These are phyloP conservation scores for Chrysoporthe puriensis DNA, from an alignment of 2,329 filamentous ascomycete genomes.

Conservation along the genomic window DNA sequence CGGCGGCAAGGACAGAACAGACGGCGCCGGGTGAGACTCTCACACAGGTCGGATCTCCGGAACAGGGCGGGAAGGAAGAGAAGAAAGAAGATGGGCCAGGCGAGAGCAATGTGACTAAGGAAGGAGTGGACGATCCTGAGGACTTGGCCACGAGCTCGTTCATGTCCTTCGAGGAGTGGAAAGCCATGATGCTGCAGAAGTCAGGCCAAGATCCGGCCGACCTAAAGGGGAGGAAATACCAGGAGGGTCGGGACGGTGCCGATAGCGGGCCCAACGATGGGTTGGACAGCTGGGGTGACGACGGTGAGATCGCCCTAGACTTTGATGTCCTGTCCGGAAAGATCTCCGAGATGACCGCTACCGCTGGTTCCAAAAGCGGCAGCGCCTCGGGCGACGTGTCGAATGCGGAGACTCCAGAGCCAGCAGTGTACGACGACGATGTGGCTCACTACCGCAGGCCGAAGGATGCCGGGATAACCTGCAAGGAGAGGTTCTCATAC, in stretches of 20 bases:
- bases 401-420: constrained; percentile 42
- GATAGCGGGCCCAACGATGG: constrained; percentile 64
- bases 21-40: constrained; percentile 21
- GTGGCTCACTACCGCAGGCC: constrained; percentile 66
- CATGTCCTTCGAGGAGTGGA: constrained; percentile 98
- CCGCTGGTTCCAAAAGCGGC: constrained; percentile 31
- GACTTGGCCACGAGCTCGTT: constrained; percentile 71
- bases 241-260: constrained; percentile 52
- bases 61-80: constrained; percentile 5
- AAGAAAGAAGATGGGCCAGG: constrained; percentile 22
- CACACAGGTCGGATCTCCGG: constrained; percentile 17
- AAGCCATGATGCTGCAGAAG: constrained; percentile 86
- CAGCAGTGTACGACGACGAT: constrained; percentile 51
- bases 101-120: constrained; percentile 31
- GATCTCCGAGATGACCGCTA: constrained; percentile 47
- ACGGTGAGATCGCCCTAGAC: constrained; percentile 75
- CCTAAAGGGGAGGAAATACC: constrained; percentile 64
- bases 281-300: constrained; percentile 80
- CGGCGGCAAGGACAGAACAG: constrained; percentile 12
- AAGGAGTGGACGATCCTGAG: constrained; percentile 66
- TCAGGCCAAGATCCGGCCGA: constrained; percentile 74
- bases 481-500: constrained; percentile 97
- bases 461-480: constrained; percentile 95
- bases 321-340: constrained; percentile 55
- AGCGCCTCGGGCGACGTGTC: constrained; percentile 29